Evolutionary conservation across 495 filamentous ascomycete genomes (phyloP).

Genomic region (Glarea lozoyensis): DNA sequence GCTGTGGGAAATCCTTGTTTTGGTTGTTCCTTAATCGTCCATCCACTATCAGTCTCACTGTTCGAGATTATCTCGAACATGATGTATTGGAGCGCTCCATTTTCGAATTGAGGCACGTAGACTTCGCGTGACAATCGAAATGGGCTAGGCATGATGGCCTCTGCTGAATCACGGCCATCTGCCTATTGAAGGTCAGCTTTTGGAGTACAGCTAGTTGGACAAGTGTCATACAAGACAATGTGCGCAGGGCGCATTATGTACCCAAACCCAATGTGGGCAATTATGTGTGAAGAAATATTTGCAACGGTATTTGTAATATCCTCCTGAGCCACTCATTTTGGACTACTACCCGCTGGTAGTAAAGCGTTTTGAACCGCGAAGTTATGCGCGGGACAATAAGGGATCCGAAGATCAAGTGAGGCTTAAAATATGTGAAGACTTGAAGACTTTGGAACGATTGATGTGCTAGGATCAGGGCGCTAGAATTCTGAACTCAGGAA

Average conservation of each 20-base stretch:
- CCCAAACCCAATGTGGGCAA: slow-evolving; percentile 53
- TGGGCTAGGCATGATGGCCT: slow-evolving; percentile 13
- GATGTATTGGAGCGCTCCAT: slow-evolving; percentile 34
- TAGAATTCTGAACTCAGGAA: slow-evolving; percentile 14
- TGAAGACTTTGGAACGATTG: background rate
- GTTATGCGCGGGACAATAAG: background rate
- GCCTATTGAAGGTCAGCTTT: slow-evolving; percentile 24
- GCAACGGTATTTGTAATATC: slow-evolving; percentile 54
- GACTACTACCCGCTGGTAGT: slow-evolving; percentile 25
- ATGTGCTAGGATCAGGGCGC: slow-evolving; percentile 2
- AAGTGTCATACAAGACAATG: slow-evolving; percentile 49
- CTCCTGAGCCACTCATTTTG: slow-evolving; percentile 47
- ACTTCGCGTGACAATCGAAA: slow-evolving; percentile 24
- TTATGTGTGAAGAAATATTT: slow-evolving; percentile 50
- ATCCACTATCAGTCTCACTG: slow-evolving; percentile 18
- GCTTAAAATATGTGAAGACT: background rate
- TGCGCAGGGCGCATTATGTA: slow-evolving; percentile 48
- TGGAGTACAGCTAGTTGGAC: too few relatives aligned
- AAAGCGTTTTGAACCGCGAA: slow-evolving; percentile 22
- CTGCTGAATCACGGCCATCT: slow-evolving; percentile 38
- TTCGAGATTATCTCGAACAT: slow-evolving; percentile 33
- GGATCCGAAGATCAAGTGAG: background rate
- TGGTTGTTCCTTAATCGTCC: slow-evolving; percentile 16
- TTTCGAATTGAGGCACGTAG: slow-evolving; percentile 33
- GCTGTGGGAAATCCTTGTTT: slow-evolving; percentile 11